These are phyloP conservation scores for Sporormia fimetaria DNA, from an alignment of 495 filamentous ascomycete genomes.

Conservation along the genomic window DNA sequence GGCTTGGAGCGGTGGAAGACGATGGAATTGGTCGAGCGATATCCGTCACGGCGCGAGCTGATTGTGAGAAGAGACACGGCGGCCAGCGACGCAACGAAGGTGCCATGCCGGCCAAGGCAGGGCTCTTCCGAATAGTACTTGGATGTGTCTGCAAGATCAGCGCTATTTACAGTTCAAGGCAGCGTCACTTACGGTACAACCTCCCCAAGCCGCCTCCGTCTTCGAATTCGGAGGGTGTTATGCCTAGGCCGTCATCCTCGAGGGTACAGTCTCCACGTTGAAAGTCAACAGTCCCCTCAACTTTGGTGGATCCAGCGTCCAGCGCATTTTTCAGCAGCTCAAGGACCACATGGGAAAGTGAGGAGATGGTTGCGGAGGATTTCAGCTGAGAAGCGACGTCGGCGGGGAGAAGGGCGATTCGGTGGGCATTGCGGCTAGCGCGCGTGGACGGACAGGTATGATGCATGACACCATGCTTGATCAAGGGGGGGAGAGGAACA, in stretches of 20 bases:
- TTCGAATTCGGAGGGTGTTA: conserved; percentile 58
- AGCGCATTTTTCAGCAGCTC: conserved; percentile 79
- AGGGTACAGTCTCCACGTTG: conserved; percentile 65
- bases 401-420: conserved; percentile 62
- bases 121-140: conserved; percentile 42
- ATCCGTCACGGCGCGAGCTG: conserved; percentile 56
- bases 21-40: conserved; percentile 57
- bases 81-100: conserved; percentile 67
- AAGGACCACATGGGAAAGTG: conserved; percentile 58
- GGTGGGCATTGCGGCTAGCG: too few relatives aligned
- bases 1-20: conserved; percentile 59
- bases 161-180: background rate
- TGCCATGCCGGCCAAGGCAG: conserved; percentile 56
- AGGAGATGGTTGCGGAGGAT: conserved; percentile 67
- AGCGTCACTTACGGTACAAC: conserved; percentile 38
- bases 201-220: conserved; percentile 62
- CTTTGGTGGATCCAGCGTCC: conserved; percentile 62
- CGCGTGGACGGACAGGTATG: too few relatives aligned
- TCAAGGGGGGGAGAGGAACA: too few relatives aligned
- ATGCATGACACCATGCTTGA: too few relatives aligned
- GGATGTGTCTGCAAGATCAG: conserved; percentile 53
- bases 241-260: conserved; percentile 81
- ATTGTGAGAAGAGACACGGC: conserved; percentile 68
- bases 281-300: conserved; percentile 66
- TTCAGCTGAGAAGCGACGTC: conserved; percentile 77